Percentiles rank a stretch among this genome's conserved stretches.
Evolutionary conservation across 2,329 filamentous ascomycete genomes (phyloP).

Genomic region (Amauroascus niger): DNA sequence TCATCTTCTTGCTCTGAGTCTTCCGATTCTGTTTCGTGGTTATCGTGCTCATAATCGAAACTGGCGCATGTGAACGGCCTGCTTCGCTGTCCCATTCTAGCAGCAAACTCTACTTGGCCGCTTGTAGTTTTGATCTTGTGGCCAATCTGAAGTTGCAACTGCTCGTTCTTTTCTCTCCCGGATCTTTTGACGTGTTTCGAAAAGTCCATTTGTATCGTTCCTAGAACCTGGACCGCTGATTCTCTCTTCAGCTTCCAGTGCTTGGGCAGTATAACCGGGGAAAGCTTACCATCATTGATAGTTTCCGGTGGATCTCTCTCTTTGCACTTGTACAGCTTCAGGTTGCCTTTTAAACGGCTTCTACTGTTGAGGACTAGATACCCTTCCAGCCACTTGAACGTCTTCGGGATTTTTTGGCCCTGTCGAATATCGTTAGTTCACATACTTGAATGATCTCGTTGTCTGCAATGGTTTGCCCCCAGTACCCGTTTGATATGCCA

Average conservation of each 20-base stretch:
- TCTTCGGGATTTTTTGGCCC: slow-evolving; percentile 1
- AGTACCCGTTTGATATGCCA: slow-evolving; percentile 16
- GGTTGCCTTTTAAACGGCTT: not conserved
- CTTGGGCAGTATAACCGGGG: not conserved
- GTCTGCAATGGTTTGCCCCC: not conserved
- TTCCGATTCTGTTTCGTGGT: not conserved
- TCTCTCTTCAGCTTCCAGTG: not conserved
- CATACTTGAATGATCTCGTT: not conserved
- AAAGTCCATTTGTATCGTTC: not conserved
- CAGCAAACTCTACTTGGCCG: slow-evolving; percentile 1
- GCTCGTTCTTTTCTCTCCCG: not conserved
- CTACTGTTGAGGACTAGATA: slow-evolving; percentile 6
- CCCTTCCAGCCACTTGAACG: slow-evolving; percentile 12
- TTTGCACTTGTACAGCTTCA: slow-evolving; percentile 9
- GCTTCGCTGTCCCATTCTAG: not conserved
- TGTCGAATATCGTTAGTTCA: not conserved
- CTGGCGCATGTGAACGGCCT: not conserved
- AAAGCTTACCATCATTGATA: not conserved
- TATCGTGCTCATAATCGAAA: slow-evolving; percentile 3
- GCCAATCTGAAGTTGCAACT: not conserved
- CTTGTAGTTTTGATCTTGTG: slow-evolving; percentile 1
- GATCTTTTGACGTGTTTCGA: not conserved
- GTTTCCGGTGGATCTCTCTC: not conserved
- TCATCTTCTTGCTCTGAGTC: not conserved
- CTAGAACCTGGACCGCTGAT: slow-evolving; percentile 4